These are phyloP conservation scores for Streptanthus diversifolius DNA, from an alignment of 345 rosid genomes.

Conservation along the genomic window DNA sequence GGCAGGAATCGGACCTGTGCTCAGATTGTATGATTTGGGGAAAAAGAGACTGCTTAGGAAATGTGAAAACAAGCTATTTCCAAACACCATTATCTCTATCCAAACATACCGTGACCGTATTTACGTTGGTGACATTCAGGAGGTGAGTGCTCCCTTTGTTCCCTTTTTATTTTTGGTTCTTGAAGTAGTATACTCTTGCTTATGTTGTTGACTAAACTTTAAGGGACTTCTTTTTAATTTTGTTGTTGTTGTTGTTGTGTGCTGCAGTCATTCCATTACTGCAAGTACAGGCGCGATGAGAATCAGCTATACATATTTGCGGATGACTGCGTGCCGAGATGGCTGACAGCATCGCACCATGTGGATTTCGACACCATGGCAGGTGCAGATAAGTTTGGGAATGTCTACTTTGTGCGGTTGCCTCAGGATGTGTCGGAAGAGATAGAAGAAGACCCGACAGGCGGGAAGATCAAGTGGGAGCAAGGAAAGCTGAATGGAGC, in stretches of 20 bases:
- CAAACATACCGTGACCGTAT: slow-evolving; percentile 92
- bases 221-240: not conserved
- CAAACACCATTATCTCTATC: slow-evolving; percentile 70
- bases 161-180: not conserved
- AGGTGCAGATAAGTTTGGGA: slow-evolving; percentile 95
- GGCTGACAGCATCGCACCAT: slow-evolving; percentile 90
- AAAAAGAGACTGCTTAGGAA: slow-evolving; percentile 85
- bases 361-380: slow-evolving; percentile 96
- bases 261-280: slow-evolving; percentile 89
- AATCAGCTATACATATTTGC: slow-evolving; percentile 94
- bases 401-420: slow-evolving; percentile 75
- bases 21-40: slow-evolving; percentile 90
- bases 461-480: slow-evolving; percentile 98
- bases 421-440: slow-evolving; percentile 97
- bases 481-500: slow-evolving; percentile 98
- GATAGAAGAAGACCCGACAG: slow-evolving; percentile 96
- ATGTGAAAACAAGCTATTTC: slow-evolving; percentile 95
- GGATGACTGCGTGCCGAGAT: slow-evolving; percentile 92
- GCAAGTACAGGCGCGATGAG: slow-evolving; percentile 98
- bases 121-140: slow-evolving; percentile 93
- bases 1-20: slow-evolving; percentile 86
- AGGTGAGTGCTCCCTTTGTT: slow-evolving; percentile 48
- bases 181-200: not conserved
- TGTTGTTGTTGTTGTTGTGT: slow-evolving; percentile 2
- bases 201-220: not conserved